These are phyloP conservation scores for Sphagnurus paluster DNA, from an alignment of 1,284 basidiomycete genomes.

Conservation along the genomic window DNA sequence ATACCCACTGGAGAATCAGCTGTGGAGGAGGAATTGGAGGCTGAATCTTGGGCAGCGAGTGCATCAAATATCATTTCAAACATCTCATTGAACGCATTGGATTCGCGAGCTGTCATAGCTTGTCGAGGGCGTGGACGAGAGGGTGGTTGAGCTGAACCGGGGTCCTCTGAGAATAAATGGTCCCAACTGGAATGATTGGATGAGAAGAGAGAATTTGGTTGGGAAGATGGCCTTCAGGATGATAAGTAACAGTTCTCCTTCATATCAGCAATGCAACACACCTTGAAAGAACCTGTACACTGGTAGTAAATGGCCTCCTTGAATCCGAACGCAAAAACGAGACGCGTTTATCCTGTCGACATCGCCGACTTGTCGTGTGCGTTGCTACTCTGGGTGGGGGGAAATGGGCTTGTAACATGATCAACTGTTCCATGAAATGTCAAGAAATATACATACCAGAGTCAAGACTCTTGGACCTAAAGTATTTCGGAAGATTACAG, in stretches of 20 bases:
- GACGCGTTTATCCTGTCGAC: background rate
- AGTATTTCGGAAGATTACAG: conserved; percentile 4
- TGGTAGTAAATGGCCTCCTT: background rate
- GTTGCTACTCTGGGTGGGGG: too few species aligned
- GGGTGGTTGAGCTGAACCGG: conserved; percentile 12
- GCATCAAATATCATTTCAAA: conserved; percentile 71
- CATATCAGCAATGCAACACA: background rate
- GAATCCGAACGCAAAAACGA: background rate
- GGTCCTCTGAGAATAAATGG: conserved; percentile 46
- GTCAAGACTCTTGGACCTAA: background rate
- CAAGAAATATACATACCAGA: conserved; percentile 2
- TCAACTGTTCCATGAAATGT: background rate
- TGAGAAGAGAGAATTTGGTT: conserved; percentile 35
- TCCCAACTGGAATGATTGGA: conserved; percentile 51
- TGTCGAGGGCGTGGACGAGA: conserved; percentile 40
- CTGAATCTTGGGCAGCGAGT: conserved; percentile 45
- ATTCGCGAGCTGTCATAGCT: conserved; percentile 67
- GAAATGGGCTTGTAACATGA: conserved; percentile 2
- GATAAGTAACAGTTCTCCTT: background rate
- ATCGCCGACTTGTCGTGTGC: too few species aligned
- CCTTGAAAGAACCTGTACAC: background rate
- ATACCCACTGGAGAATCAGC: conserved; percentile 23
- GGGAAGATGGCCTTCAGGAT: background rate
- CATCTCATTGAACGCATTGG: conserved; percentile 66
- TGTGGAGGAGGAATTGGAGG: conserved; percentile 2